phyloP scores from a whole-genome alignment of 2,329 filamentous ascomycete genomes.

The Pseudogymnoascus sp. region DNA sequence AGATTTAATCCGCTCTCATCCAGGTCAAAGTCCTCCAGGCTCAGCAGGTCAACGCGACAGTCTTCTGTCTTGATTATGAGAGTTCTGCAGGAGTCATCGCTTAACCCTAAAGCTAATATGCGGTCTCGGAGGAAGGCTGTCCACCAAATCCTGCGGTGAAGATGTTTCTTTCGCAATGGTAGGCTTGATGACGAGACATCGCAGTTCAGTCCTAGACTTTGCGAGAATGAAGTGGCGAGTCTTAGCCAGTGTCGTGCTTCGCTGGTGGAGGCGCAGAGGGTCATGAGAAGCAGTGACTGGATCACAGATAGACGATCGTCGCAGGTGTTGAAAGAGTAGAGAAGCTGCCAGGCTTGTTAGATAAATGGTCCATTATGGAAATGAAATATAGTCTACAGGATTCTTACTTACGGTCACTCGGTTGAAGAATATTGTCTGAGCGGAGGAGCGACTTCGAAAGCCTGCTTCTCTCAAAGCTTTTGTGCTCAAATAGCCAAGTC shows the following conservation, averaged over 20 bases:
- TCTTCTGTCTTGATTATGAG: conserved; percentile 12
- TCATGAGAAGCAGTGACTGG: conserved; percentile 20
- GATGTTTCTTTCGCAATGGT: neutral
- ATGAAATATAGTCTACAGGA: neutral
- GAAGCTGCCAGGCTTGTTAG: conserved; percentile 11
- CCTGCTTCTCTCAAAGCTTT: conserved; percentile 16
- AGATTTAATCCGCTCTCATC: neutral
- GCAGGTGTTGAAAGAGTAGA: conserved; percentile 21
- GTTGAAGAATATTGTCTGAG: conserved; percentile 16
- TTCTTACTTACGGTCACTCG: conserved; percentile 16
- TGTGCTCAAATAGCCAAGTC: conserved; percentile 13
- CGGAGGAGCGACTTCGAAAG: conserved; percentile 14
- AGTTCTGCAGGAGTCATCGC: neutral
- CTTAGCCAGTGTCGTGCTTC: neutral
- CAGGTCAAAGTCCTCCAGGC: conserved; percentile 15
- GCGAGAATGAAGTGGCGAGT: neutral
- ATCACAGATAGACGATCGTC: conserved; percentile 16
- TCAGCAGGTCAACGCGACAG: conserved; percentile 12
- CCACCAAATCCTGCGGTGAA: neutral
- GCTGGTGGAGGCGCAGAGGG: conserved; percentile 6
- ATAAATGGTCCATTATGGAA: neutral
- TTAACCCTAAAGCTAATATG: neutral
- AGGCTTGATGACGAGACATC: neutral
- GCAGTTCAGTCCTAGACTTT: neutral
- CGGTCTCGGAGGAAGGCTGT: neutral